These are phyloP conservation scores for Diaporthe sp. DNA, from an alignment of 2,329 filamentous ascomycete genomes.

Conservation along the genomic window DNA sequence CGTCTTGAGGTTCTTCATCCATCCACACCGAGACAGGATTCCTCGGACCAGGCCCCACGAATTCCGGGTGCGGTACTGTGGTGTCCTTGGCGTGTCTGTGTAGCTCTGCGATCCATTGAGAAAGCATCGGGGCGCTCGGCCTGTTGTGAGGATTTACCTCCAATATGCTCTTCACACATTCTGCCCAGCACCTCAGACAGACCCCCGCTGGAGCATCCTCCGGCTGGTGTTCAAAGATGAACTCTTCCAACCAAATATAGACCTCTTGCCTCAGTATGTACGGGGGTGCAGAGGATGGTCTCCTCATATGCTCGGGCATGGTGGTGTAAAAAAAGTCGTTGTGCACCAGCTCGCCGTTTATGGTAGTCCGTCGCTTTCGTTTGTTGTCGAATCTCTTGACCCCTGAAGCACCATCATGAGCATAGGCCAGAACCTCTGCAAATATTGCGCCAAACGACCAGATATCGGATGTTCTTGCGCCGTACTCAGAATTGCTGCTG, in stretches of 20 bases:
- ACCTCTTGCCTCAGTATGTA: conserved; percentile 8
- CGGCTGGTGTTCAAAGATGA: background rate
- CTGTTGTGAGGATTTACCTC: conserved; percentile 27
- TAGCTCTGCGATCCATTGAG: conserved; percentile 7
- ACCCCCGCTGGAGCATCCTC: background rate
- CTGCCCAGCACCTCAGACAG: conserved; percentile 37
- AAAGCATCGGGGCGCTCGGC: conserved; percentile 11
- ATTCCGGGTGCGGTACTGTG: background rate
- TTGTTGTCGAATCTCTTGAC: conserved; percentile 21
- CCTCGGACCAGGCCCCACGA: too few species aligned
- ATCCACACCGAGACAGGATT: too few species aligned
- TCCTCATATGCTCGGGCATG: background rate
- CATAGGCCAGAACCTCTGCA: conserved; percentile 38
- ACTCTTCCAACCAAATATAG: conserved; percentile 13
- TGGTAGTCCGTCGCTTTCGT: background rate
- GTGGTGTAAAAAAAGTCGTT: conserved; percentile 38
- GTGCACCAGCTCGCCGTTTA: background rate
- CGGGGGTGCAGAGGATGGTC: background rate
- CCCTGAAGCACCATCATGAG: background rate
- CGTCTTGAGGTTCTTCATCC: too few species aligned
- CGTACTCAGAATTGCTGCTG: background rate
- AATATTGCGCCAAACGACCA: conserved; percentile 41
- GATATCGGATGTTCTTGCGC: conserved; percentile 22
- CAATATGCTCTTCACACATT: conserved; percentile 24
- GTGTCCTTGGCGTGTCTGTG: background rate